A percentile compares a stretch with the other conserved stretches of the same genome.
Conservation (phyloP, 169 alveolate species). For the Amoebophrya sp. region DNA sequence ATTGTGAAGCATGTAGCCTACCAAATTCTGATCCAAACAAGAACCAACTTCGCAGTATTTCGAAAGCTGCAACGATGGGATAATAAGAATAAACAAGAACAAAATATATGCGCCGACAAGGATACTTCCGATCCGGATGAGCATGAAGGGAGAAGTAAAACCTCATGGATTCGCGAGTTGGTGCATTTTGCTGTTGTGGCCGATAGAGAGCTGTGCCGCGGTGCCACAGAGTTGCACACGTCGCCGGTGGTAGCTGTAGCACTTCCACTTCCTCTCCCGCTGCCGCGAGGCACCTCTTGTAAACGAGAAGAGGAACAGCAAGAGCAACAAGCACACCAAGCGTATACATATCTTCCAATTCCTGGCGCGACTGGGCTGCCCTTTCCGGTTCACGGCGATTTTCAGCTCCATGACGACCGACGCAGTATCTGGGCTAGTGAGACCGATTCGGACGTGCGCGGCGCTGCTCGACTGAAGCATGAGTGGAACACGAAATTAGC, state of each 20-base stretch:
- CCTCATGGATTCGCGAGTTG: not conserved
- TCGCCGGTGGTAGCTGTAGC: not conserved
- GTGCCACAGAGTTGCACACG: not conserved
- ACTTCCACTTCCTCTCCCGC: not conserved
- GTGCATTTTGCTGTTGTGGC: not conserved
- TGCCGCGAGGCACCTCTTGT: too few relatives aligned
- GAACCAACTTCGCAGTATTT: too few relatives aligned
- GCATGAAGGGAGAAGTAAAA: not conserved
- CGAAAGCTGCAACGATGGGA: too few relatives aligned
- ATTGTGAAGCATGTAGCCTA: too few relatives aligned
- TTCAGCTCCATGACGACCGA: slow-evolving; percentile 6
- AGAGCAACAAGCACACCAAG: not conserved
- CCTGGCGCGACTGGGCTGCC: slow-evolving; percentile 1
- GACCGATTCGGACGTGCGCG: not conserved
- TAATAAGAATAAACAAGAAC: too few relatives aligned
- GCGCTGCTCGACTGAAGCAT: not conserved
- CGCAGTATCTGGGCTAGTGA: not conserved
- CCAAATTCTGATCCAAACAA: too few relatives aligned
- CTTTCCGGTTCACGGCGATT: not conserved
- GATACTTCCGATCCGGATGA: too few relatives aligned
- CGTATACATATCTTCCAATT: not conserved
- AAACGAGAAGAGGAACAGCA: not conserved
- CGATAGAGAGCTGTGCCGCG: not conserved
- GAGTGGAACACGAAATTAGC: not conserved
- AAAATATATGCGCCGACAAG: too few relatives aligned